Evolutionary conservation across 192 early-diverging fungal species (phyloP).

Genomic region (Backusella psychrophila): DNA sequence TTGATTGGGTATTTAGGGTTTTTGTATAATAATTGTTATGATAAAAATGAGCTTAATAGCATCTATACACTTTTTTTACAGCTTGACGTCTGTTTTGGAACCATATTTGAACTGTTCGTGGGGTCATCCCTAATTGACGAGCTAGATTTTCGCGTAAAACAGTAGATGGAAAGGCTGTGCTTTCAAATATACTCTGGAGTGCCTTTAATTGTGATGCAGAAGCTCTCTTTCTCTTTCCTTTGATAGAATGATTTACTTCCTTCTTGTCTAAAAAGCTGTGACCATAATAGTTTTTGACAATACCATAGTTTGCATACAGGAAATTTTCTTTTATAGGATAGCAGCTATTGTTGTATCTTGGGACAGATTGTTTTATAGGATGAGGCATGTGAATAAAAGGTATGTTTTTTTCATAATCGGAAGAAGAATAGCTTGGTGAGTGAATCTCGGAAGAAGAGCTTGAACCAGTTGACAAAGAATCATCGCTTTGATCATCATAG

Average conservation of each 20-base stretch:
- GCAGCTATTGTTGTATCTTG: background rate
- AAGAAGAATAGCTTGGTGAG: background rate
- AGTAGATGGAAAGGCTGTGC: slow-evolving; percentile 4
- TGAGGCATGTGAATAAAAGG: background rate
- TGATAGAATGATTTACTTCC: background rate
- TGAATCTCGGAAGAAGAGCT: background rate
- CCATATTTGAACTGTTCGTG: slow-evolving; percentile 79
- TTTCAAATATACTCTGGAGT: slow-evolving; percentile 10
- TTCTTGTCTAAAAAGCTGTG: background rate
- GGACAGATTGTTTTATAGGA: background rate
- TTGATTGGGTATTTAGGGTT: background rate
- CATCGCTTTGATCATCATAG: background rate
- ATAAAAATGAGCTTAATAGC: background rate
- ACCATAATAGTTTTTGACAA: background rate
- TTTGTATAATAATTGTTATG: background rate
- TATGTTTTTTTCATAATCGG: background rate
- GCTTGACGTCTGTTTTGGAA: slow-evolving; percentile 76
- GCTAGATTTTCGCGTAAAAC: slow-evolving; percentile 31
- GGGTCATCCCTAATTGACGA: slow-evolving; percentile 61
- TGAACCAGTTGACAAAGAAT: background rate
- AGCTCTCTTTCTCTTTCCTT: slow-evolving; percentile 5
- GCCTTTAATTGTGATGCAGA: background rate
- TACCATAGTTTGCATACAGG: background rate
- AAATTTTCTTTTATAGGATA: background rate
- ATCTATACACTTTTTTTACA: slow-evolving; percentile 10